These are phyloP conservation scores for Anthracocystis setariae DNA, from an alignment of 1,284 basidiomycete species.

Conservation along the genomic window DNA sequence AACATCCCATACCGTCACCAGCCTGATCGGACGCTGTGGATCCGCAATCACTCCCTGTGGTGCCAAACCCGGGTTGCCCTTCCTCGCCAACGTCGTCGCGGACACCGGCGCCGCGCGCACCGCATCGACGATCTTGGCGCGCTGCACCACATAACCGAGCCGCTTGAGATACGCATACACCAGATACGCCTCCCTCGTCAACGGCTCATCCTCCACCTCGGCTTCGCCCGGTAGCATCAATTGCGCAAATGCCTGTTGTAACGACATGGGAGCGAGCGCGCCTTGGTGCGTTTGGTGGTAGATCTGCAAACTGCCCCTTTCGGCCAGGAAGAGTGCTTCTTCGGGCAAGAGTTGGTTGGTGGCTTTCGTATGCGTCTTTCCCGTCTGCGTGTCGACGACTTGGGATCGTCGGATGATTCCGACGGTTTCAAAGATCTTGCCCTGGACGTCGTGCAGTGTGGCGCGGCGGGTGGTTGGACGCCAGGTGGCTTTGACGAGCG, in stretches of 20 bases:
- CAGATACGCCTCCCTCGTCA: slow-evolving; percentile 84
- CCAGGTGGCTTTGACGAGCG: slow-evolving; percentile 58
- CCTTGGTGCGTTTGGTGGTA: slow-evolving; percentile 26
- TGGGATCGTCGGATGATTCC: slow-evolving; percentile 45
- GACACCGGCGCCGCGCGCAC: slow-evolving; percentile 34
- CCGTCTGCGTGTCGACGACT: neutral
- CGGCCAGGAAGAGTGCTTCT: slow-evolving; percentile 90
- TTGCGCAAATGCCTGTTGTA: slow-evolving; percentile 86
- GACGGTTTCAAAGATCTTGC: slow-evolving; percentile 58
- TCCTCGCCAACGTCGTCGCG: slow-evolving; percentile 13
- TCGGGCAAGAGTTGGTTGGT: slow-evolving; percentile 85
- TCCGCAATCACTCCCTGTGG: slow-evolving; percentile 46
- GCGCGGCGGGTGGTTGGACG: slow-evolving; percentile 47
- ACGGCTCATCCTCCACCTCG: slow-evolving; percentile 71
- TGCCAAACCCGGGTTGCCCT: slow-evolving; percentile 3
- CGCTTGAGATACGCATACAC: slow-evolving; percentile 91
- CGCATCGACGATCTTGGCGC: slow-evolving; percentile 70
- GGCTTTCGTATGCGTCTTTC: slow-evolving; percentile 20
- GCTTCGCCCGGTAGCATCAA: slow-evolving; percentile 72
- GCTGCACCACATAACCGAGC: slow-evolving; percentile 86
- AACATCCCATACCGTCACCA: slow-evolving; percentile 50
- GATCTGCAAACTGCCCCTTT: slow-evolving; percentile 69
- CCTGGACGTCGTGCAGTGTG: slow-evolving; percentile 53
- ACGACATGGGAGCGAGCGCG: slow-evolving; percentile 76
- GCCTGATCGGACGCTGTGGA: slow-evolving; percentile 43